Base-by-base conservation (phyloP, 371 early-diverging fungal genomes). In the Mortierella sp. region DNA sequence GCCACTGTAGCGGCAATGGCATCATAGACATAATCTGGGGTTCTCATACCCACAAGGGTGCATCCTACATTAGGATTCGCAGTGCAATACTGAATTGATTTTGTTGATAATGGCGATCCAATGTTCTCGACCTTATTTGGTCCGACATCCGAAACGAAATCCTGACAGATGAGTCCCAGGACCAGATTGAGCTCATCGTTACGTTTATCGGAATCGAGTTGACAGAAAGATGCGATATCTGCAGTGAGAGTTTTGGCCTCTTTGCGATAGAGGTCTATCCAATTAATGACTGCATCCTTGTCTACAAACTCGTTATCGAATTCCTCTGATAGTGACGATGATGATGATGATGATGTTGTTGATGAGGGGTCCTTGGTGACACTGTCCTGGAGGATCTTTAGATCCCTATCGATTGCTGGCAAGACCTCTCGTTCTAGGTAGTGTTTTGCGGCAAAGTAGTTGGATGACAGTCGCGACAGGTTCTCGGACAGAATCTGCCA, bases 41-140 rank as follows among this genome's bases (percentile, higher is more conserved):
- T 86, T 55, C 92, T 81, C 93, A 93, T 93, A 10, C 94, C 94
- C 0, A 92, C 92, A 68, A 93, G 87, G 4, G 92, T 91, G n/a
- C 90, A 89, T 2, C 92, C 94, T 8, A 90, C 84, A 69, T 87
- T 73, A 35, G 83, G 68, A 60, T 92, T 86, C 8, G 89, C 89
- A 24, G 87, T 60, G 16, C 86, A 66, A 39, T 87, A 83, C 26
- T 89, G 83, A 26, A 90, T 74, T 5, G 85, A 77, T 66, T 89
- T 90, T 40, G 88, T 87, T 4, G 90, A 84, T 14, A 92, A 70
- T 2, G 91, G 88, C 3, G 92, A 92, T 40, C 90, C 81, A 20
- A 80, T 72, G 20, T 59, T 26, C 16, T 74, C 70, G 18, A 86
- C 78, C 30, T 80, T 59, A 62, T 80, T 24, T 8, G 68, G 66